Evolutionary conservation across 129 eudicot genomes (phyloP), one percentile per base, ranked within the genome.

Genomic region (Chrysanthemum lavandulifolium): DNA sequence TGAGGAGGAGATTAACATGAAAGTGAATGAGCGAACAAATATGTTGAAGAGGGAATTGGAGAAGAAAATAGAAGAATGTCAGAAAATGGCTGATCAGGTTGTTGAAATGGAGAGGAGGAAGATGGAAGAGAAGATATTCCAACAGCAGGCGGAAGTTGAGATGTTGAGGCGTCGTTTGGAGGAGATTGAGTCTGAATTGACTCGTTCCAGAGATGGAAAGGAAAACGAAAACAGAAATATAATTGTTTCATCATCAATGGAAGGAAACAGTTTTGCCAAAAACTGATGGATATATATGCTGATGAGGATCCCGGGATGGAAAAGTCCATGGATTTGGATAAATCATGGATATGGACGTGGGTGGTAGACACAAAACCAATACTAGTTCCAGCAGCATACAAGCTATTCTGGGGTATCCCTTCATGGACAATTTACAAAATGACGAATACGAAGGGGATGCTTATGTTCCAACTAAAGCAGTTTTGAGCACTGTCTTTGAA

Each of bases 251-350:
- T 65, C 54, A 2, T 60, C 78, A 0, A 16, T 69, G 14, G 97
- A 88, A 27, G 91, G 91, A 70, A 83, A 73, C 61, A 36, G 81
- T 53, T 89, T 95, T 55, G 86, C 87, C 2, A 90, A 73, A 57
- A 86, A 77, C 83, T 95, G 60, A 60, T 82, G 86, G 87, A 83
- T n/a, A 82, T 71, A 10, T 90, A 83, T 72, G 68, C 76, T 19
- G 90, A 72, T 56, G 94, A 90, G 58, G 98, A 94, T 64, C 85
- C 95, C 4, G 97, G 96, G 64, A 95, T 95, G 99, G 91, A 82
- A 52, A 90, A 90, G 77, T 95, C 99, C n/a, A 95, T 95, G 99
- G 99, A 95, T 86, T 74, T 91, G 80, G 95, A 84, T 73, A 87
- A 73, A 63, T 91, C 97, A 6, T 85, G 52, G 97, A 91, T 76